Evolutionary conservation across 2,329 filamentous ascomycete genomes (phyloP).

Genomic region (Trichoderma polysporum): DNA sequence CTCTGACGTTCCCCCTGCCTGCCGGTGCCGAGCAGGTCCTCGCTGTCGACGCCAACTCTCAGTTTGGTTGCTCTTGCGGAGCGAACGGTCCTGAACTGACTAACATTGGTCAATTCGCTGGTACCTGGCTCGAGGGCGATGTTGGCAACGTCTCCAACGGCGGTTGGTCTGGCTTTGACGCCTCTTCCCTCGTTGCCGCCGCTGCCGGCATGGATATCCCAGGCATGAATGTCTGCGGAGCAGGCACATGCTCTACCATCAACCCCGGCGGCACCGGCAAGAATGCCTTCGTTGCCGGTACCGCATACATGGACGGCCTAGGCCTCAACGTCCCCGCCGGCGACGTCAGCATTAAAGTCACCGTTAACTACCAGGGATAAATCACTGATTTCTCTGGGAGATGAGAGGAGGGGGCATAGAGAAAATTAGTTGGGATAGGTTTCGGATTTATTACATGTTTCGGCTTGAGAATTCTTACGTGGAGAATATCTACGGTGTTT

Average conservation of each 20-base stretch:
- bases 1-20: conserved; percentile 43
- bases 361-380: conserved; percentile 32
- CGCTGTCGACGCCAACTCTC: conserved; percentile 47
- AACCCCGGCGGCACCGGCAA: conserved; percentile 35
- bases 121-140: conserved; percentile 53
- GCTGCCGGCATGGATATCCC: conserved; percentile 32
- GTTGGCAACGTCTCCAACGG: conserved; percentile 46
- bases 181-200: conserved; percentile 48
- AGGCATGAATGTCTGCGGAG: conserved; percentile 41
- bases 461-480: conserved; percentile 11
- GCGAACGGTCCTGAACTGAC: conserved; percentile 37
- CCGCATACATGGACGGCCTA: conserved; percentile 39
- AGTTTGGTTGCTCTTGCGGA: conserved; percentile 50
- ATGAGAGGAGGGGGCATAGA: background rate
- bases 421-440: conserved; percentile 9
- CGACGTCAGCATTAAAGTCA: conserved; percentile 33
- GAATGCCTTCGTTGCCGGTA: conserved; percentile 42
- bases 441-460: conserved; percentile 14
- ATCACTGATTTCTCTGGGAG: background rate
- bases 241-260: conserved; percentile 44
- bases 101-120: conserved; percentile 41
- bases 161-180: conserved; percentile 52
- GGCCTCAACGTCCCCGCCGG: conserved; percentile 41
- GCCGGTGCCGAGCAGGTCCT: conserved; percentile 41
- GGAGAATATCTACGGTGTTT: conserved; percentile 22